Percentiles rank a stretch among this genome's conserved stretches.
These are phyloP conservation scores for Sindora glabra DNA, from an alignment of 306 rosid species.

Conservation along the genomic window DNA sequence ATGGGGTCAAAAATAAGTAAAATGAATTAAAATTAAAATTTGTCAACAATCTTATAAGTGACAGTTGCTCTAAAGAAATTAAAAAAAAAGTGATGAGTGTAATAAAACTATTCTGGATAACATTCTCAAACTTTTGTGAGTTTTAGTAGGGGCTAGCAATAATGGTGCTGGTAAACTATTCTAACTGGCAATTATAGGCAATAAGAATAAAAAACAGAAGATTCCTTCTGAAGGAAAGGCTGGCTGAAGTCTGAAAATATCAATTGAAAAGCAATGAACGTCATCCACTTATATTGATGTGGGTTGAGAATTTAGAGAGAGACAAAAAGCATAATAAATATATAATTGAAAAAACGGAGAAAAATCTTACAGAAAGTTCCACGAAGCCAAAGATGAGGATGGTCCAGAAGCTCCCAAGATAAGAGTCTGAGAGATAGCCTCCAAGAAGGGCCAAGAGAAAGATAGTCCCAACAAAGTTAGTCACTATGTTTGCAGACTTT, in stretches of 20 bases:
- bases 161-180: too few relatives aligned
- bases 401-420: slow-evolving; percentile 94
- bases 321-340: background rate
- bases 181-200: too few relatives aligned
- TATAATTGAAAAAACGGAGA: background rate
- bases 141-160: too few relatives aligned
- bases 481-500: slow-evolving; percentile 74
- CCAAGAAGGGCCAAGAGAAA: slow-evolving; percentile 89
- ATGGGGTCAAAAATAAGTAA: too few relatives aligned
- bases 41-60: too few relatives aligned
- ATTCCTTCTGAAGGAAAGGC: background rate
- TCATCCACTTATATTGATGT: background rate
- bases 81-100: too few relatives aligned
- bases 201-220: background rate
- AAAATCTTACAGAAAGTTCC: slow-evolving; percentile 70
- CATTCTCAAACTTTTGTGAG: too few relatives aligned
- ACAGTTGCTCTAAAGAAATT: too few relatives aligned
- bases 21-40: too few relatives aligned
- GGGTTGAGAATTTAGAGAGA: background rate
- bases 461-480: slow-evolving; percentile 94
- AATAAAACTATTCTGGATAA: too few relatives aligned
- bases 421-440: slow-evolving; percentile 87
- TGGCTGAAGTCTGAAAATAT: background rate
- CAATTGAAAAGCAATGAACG: background rate
- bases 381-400: slow-evolving; percentile 84